Evolutionary conservation across 208 protist species (phyloP).

Genomic region (Spongospora subterranea): DNA sequence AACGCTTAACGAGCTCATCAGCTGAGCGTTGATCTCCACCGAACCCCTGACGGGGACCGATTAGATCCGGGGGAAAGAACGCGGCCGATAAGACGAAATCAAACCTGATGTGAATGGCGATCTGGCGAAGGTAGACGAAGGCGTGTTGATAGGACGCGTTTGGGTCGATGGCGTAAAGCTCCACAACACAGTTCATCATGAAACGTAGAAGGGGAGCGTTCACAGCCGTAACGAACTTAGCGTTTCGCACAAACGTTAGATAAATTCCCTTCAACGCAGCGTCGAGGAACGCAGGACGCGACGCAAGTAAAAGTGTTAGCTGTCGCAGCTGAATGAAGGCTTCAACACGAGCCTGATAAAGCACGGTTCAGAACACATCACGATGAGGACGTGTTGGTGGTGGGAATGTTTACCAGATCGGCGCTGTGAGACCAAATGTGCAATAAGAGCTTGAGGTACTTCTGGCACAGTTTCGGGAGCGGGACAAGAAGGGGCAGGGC

Average conservation of each 20-base stretch:
- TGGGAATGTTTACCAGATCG: not conserved
- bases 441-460: slow-evolving; percentile 40
- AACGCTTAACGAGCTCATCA: slow-evolving; percentile 19
- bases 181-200: slow-evolving; percentile 71
- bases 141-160: slow-evolving; percentile 61
- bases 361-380: too few relatives aligned
- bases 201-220: slow-evolving; percentile 59
- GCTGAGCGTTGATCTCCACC: not conserved
- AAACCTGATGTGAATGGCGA: slow-evolving; percentile 15
- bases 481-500: not conserved
- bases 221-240: slow-evolving; percentile 64
- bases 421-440: not conserved
- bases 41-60: too few relatives aligned
- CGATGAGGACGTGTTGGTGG: too few relatives aligned
- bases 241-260: slow-evolving; percentile 67
- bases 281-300: not conserved
- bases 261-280: slow-evolving; percentile 60
- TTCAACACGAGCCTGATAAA: slow-evolving; percentile 18
- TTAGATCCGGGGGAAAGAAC: too few relatives aligned
- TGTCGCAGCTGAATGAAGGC: slow-evolving; percentile 44
- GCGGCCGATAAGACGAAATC: too few relatives aligned
- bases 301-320: not conserved
- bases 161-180: slow-evolving; percentile 57
- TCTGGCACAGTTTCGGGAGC: slow-evolving; percentile 48
- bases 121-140: slow-evolving; percentile 67